Base-by-base conservation (phyloP, 345 rosid species). In the Xanthoceras sorbifolium region DNA sequence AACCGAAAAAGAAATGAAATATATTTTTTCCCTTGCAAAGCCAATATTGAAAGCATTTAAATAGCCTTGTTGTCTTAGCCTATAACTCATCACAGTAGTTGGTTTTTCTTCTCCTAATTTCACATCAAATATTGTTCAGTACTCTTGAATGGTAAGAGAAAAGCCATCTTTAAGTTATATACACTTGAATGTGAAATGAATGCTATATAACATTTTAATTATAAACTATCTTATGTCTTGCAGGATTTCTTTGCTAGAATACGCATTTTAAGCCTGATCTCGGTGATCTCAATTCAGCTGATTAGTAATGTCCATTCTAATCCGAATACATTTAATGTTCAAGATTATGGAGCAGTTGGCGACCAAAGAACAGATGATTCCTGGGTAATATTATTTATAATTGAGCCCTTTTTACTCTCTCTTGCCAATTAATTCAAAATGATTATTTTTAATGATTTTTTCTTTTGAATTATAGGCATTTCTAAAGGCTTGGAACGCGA, bases 401-500 rank as follows among this genome's bases (percentile, higher is more conserved):
- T 22, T 12, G n/a, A n/a, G n/a, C n/a, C 2, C 3, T 9, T 73
- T 26, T 42, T 14, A 4, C 40, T 8, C 5, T n/a, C 6, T 23
- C 36, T 32, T 32, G 36, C 36, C 36, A 22, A 57, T 32, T 32
- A 32, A 32, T 32, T 32, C 36, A 32, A 32, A 2, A 1, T 32
- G 2, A 4, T 32, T n/a, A 12, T 0, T 28, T 15, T 59, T 73
- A 29, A 9, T 14, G 17, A 9, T 17, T 28, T 22, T 8, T 22
- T 8, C 10, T 55, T 67, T 22, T 9, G 18, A 2, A 20, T 18
- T 64, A 18, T 20, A 48, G 87, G 79, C 59, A 29, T 84, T 81
- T 23, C 1, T 11, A 46, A 81, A 60, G 40, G 85, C 81, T n/a
- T 81, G 87, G 87, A 60, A 36, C 0, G 55, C 26, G 9, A 20